Evolutionary conservation across 2,329 filamentous ascomycete genomes (phyloP), one percentile per base, ranked within the genome.

Genomic region (Botrytis pseudocinerea): DNA sequence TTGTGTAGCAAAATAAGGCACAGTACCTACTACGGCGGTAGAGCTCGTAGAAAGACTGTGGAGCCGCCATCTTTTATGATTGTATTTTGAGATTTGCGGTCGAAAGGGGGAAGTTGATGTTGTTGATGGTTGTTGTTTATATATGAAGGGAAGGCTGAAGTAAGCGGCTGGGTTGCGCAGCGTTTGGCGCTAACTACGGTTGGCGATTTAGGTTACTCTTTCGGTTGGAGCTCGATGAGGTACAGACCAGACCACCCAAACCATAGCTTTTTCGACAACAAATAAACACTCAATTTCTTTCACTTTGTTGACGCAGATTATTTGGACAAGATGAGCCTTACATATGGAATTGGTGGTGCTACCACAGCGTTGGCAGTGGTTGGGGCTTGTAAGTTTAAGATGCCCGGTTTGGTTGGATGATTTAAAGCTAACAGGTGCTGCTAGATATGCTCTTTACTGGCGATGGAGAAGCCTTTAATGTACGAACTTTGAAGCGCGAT

Each of bases 371-470:
- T 95, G 79, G 85, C 88, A 73, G 86, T 96, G 74, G 90, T 95
- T 79, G 93, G 92, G 87, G 86, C 90, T 83, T 96, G 93, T 97
- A 89, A 83, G 93, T 85, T 72, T 75, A 91, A 85, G 62, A 74
- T 61, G 73, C 38, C 59, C 25, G 61, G 32, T n/a, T 54, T 59
- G 60, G 57, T 62, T 73, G 57, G 57, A 69, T 72, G 71, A 72
- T 48, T 65, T 60, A 60, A 65, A 70, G 76, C 78, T 81, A 72
- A 81, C 73, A 28, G 59, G 77, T 78, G 73, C 42, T 69, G 28
- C 76, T 83, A 99, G 96, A 99, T 85, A 97, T 99, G 94, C 93
- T 99, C 82, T 98, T 99, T 82, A 97, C 96, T 81, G 94, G 94
- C 81, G 94, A 93, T 83, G 96, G 97, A 82, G 95, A 99, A 87